These are phyloP conservation scores for Prunus salicina DNA, from an alignment of 306 rosid genomes.

Conservation along the genomic window DNA sequence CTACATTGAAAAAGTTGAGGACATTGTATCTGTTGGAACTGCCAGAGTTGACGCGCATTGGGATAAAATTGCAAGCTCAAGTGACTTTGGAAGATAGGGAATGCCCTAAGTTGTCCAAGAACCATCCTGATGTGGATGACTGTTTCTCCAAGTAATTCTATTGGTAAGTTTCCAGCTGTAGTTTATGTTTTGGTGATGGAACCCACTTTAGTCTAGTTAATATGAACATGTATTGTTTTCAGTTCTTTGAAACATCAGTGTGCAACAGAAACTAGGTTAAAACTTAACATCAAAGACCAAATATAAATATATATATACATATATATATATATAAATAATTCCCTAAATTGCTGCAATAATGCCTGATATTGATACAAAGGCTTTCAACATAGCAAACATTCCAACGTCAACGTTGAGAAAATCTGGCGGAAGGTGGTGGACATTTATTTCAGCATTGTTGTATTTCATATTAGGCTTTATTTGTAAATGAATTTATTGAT, in stretches of 20 bases:
- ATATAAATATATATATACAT: too few species aligned
- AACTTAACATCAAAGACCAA: too few species aligned
- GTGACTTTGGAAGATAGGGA: background rate
- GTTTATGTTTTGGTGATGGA: background rate
- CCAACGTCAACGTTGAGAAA: slow-evolving; percentile 83
- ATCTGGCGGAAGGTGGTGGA: slow-evolving; percentile 77
- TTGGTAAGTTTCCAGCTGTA: background rate
- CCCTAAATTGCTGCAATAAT: too few species aligned
- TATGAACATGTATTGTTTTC: too few species aligned
- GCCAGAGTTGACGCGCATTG: slow-evolving; percentile 26
- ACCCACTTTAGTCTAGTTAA: background rate
- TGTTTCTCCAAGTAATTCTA: background rate
- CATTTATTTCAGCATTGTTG: slow-evolving; percentile 3
- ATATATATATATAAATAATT: too few species aligned
- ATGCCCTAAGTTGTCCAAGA: slow-evolving; percentile 10
- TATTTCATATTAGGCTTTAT: background rate
- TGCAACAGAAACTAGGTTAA: too few species aligned
- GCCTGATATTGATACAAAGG: too few species aligned
- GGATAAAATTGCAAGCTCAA: slow-evolving; percentile 7
- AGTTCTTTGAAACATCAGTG: too few species aligned
- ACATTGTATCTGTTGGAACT: slow-evolving; percentile 29
- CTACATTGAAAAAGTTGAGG: slow-evolving; percentile 3
- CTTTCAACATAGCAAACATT: slow-evolving; percentile 34
- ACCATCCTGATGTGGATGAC: background rate
- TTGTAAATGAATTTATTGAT: background rate